Evolutionary conservation across 441 rosid genomes (phyloP), one percentile per base, ranked within the genome.

Genomic region (Dalechampia spathulata): DNA sequence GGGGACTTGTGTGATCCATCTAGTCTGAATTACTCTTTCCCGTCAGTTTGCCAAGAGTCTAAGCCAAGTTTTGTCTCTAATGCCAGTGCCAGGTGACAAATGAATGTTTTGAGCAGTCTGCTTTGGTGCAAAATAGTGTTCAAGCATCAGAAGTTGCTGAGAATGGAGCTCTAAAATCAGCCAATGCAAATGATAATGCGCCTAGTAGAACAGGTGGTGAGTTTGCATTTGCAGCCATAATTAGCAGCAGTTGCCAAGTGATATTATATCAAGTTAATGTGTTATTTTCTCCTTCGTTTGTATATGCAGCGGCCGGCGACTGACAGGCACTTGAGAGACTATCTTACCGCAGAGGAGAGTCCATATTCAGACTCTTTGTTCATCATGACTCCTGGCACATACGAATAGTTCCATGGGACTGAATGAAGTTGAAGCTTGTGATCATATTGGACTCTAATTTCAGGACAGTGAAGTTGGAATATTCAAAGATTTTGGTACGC

Each of bases 31-130:
- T 57, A 8, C 26, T 16, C 44, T 21, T 1, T 50, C 36, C 15
- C 42, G 19, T 57, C 38, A 30, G 19, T 43, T n/a, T n/a, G 55
- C 44, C 20, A 38, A n/a, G 38, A 37, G 19, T 27, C 44, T 39
- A 43, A 47, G 43, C 22, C 47, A 27, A 48, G 40, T 54, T 51
- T 6, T 16, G 1, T 43, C 58, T 51, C 61, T 62, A 11, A 65
- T 73, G 62, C 49, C 70, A 73, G 75, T 57, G 72, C 63, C 68
- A 43, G 47, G 49, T 46, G 52, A 61, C 66, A 65, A 65, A 54
- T 60, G 71, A 63, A 30, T 28, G 64, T 55, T 50, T 54, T 51
- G 66, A 72, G 41, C 72, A 68, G 71, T 46, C 81, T 57, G 52
- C 58, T 49, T 55, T 23, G n/a, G 71, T 51, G 58, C 73, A 71